Evolutionary conservation across 768 basidiomycete species (phyloP).

Genomic region (Naganishia randhawae): DNA sequence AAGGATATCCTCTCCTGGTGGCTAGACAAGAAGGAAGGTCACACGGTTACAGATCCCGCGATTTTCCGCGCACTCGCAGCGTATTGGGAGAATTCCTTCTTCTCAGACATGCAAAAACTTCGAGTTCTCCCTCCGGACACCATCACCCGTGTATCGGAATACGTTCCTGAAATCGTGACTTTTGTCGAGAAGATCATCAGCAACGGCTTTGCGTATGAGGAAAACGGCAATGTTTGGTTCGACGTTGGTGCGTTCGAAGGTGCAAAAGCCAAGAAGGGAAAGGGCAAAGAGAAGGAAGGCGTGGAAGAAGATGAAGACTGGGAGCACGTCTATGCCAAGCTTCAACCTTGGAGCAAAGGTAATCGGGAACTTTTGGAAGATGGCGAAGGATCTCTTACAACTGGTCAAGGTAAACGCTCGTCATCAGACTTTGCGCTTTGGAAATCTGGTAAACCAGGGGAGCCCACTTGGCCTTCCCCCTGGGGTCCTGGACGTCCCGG

Average conservation of each 20-base stretch:
- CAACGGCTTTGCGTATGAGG: constrained; percentile 77
- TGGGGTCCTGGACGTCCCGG: constrained; percentile 96
- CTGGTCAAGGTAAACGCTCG: constrained; percentile 66
- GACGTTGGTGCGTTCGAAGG: constrained; percentile 78
- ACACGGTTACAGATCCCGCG: constrained; percentile 77
- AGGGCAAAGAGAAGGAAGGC: constrained; percentile 29
- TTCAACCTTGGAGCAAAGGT: constrained; percentile 93
- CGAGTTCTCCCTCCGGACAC: constrained; percentile 82
- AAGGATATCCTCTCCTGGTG: constrained; percentile 70
- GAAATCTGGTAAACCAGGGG: constrained; percentile 94
- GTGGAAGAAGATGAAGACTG: constrained; percentile 33
- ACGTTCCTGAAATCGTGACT: constrained; percentile 85
- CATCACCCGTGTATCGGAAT: constrained; percentile 92
- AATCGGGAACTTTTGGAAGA: constrained; percentile 84
- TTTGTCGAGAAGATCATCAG: constrained; percentile 80
- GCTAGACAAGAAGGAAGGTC: constrained; percentile 70
- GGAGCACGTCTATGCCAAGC: constrained; percentile 79
- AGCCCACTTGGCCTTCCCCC: constrained; percentile 91
- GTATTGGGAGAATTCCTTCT: constrained; percentile 85
- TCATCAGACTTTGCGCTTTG: constrained; percentile 92
- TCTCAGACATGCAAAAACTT: constrained; percentile 85
- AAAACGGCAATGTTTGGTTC: constrained; percentile 85
- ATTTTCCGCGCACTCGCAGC: constrained; percentile 77
- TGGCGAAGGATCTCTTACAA: constrained; percentile 76
- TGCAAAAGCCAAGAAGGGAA: constrained; percentile 54